These are phyloP conservation scores for Vitis amurensis DNA, from an alignment of 164 flowering plant species.

Conservation along the genomic window DNA sequence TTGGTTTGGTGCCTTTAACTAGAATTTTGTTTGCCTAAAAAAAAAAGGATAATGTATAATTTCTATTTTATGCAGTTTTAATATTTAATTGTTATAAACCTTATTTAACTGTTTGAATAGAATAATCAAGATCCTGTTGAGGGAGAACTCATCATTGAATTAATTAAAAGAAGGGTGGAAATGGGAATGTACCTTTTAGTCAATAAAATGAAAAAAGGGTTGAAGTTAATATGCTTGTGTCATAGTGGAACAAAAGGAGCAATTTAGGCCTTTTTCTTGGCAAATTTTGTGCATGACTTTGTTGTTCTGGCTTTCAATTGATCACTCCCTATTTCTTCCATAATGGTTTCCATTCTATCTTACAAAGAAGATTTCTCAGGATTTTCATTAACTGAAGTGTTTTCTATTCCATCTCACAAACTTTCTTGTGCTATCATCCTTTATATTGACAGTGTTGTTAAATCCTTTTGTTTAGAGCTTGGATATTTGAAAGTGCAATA, in stretches of 20 bases:
- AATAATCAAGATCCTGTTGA: not conserved
- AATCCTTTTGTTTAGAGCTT: conserved; percentile 45
- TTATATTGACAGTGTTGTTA: conserved; percentile 14
- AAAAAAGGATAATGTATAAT: not conserved
- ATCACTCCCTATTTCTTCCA: not conserved
- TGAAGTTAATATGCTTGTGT: not conserved
- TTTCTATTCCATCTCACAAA: not conserved
- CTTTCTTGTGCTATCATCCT: not conserved
- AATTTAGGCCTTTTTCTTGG: not conserved
- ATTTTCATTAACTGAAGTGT: not conserved
- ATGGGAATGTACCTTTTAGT: not conserved
- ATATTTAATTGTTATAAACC: not conserved
- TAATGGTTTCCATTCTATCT: not conserved
- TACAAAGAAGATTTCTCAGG: not conserved
- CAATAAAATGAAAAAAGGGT: not conserved
- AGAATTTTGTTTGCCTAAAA: no score
- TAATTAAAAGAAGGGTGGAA: not conserved
- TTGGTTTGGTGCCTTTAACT: no score
- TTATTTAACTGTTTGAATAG: not conserved
- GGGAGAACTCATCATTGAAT: not conserved
- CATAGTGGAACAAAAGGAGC: not conserved
- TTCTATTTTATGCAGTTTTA: not conserved
- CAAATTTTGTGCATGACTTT: not conserved
- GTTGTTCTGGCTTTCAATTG: not conserved
- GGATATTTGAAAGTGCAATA: conserved; percentile 66